Base-by-base conservation (phyloP, 2,329 filamentous ascomycete species). In the Epichloe sylvatica region DNA sequence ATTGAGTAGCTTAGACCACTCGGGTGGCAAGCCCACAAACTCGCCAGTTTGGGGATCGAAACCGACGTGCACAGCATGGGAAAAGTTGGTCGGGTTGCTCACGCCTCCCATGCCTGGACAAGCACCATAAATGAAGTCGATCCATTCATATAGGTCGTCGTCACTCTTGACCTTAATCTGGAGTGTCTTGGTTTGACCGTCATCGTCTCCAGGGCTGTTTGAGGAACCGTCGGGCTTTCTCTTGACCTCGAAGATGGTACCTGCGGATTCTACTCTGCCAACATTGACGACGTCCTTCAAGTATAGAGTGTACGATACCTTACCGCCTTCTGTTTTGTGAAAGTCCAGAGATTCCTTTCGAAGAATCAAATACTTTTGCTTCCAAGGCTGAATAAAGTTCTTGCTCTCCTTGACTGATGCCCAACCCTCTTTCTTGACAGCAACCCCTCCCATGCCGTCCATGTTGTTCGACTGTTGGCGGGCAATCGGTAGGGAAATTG, bases 31-130 rank as follows among this genome's bases (percentile, higher is more conserved):
- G 38, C 92, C 92, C 45, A 94, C 88, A 61, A 98, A 98, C 57
- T 92, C 89, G 55, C 92, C 92, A 2, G 88, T 95, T 59, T 89
- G 84, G 25, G 91, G 89, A 64, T 98, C 92, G 63, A 97, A 98
- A 52, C 92, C 92, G 56, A 98, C 92, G 65, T 98, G 92, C 23
- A 98, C 90, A 44, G 90, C 85, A 65, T 98, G 92, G 23, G 86
- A 89, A 71, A 98, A 98, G 71, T 97, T 96, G 56, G 92, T 97
- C 5, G 92, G 92, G 67, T 97, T 96, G 70, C 91, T 96, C 50
- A 98, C 92, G 58, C 92, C 92, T 53, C 92, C 90, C 88, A 97
- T 95, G 54, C 88, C 91, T 17, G 92, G 92, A 66, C 91, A 97
- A 55, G 91, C 84, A 59, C 91, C 89, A 65, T 97, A 97, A 57